These are phyloP conservation scores for Blastocystis sp. DNA, from an alignment of 352 stramenopile species.

Conservation along the genomic window DNA sequence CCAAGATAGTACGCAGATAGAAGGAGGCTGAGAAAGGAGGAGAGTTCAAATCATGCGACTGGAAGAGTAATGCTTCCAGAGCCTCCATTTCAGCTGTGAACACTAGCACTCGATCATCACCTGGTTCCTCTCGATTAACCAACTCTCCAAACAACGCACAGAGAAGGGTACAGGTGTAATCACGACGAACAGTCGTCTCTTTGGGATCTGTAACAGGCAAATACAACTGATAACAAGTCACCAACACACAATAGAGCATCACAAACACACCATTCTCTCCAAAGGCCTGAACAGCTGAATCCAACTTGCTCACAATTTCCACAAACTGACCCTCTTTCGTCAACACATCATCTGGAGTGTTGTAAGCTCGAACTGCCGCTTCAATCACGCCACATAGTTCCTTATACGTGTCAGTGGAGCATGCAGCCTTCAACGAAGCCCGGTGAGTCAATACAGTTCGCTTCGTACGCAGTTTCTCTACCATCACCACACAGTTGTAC, in stretches of 20 bases:
- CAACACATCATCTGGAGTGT: neutral
- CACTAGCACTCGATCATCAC: neutral
- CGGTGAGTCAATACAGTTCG: neutral
- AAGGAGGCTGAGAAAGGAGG: neutral
- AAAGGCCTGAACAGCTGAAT: neutral
- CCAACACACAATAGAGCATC: neutral
- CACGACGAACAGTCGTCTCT: neutral
- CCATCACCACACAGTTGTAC: neutral
- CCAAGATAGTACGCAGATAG: conserved; percentile 10
- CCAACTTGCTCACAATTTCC: neutral
- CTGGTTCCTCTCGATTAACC: neutral
- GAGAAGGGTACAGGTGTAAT: neutral
- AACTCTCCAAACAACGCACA: neutral
- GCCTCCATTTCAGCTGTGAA: conserved; percentile 19
- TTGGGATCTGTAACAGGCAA: neutral
- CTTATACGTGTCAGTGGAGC: neutral
- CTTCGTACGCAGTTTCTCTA: neutral
- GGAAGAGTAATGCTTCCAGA: neutral
- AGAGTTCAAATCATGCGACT: neutral
- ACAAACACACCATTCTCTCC: neutral
- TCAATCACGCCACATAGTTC: neutral
- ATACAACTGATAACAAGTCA: neutral
- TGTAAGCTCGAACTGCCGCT: neutral
- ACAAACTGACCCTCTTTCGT: neutral
- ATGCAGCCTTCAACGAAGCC: neutral